phyloP scores from a whole-genome alignment of 2,329 filamentous ascomycete genomes.

The Neofusicoccum cordaticola region DNA sequence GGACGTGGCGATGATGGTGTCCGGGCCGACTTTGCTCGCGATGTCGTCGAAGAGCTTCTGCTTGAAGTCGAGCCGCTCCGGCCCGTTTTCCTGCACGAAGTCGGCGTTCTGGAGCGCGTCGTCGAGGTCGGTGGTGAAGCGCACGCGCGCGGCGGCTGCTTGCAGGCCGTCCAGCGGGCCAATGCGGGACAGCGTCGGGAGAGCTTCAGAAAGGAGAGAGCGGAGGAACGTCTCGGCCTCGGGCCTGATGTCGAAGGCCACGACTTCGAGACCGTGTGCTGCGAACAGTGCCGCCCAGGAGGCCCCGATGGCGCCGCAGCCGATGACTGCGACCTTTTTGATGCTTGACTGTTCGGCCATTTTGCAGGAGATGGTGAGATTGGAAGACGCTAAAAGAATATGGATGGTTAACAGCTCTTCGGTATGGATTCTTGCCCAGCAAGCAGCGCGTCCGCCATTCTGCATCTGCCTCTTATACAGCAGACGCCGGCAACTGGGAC shows the following conservation, averaged over 20 bases:
- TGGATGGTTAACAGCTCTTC: neutral
- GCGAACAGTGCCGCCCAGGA: slow-evolving; percentile 44
- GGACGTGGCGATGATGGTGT: slow-evolving; percentile 41
- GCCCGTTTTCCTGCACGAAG: slow-evolving; percentile 32
- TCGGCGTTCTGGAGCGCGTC: slow-evolving; percentile 18
- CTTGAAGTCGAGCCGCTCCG: slow-evolving; percentile 42
- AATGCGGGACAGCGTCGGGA: slow-evolving; percentile 19
- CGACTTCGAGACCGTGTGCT: slow-evolving; percentile 38
- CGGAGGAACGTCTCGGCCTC: slow-evolving; percentile 28
- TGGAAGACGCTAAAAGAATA: neutral
- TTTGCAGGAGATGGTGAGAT: neutral
- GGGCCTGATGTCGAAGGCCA: slow-evolving; percentile 42
- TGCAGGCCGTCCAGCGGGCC: slow-evolving; percentile 17
- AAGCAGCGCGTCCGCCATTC: no score
- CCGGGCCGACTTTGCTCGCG: slow-evolving; percentile 27
- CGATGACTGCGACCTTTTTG: slow-evolving; percentile 34
- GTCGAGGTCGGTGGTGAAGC: slow-evolving; percentile 23
- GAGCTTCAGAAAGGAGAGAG: slow-evolving; percentile 19
- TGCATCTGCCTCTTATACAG: no score
- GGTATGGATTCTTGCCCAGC: no score
- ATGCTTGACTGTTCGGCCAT: slow-evolving; percentile 3
- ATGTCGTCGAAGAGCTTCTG: slow-evolving; percentile 36
- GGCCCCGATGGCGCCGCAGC: slow-evolving; percentile 40
- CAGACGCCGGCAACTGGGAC: no score
- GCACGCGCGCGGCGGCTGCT: slow-evolving; percentile 16